Evolutionary conservation across 2,329 filamentous ascomycete genomes (phyloP), one percentile per base, ranked within the genome.

Genomic region (Calycina herbarum): DNA sequence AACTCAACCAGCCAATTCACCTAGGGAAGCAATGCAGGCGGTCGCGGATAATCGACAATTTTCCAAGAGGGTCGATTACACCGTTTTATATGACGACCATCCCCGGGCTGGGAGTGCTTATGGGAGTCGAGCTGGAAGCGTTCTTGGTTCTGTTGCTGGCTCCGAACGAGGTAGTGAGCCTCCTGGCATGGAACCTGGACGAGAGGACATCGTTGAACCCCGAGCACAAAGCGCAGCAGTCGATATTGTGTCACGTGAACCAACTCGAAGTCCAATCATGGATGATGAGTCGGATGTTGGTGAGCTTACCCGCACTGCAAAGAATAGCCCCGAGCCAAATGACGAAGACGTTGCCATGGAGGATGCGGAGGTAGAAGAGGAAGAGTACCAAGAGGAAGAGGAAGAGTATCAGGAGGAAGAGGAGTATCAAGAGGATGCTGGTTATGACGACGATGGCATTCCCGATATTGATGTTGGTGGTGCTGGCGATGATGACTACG

Each of bases 31-130:
- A 15, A 82, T 86, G 67, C 84, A 86, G 64, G 89, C 89, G 70
- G 81, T 91, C 75, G 45, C 33, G 51, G 89, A 90, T 76, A 85
- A 86, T 64, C 82, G 89, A 57, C 85, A 85, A 0, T 90, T 88
- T 78, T 91, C 88, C 68, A 90, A 88, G 77, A 89, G 91, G 73
- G 90, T 93, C 74, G 92, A 93, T 71, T 93, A 92, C 76, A 84
- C 86, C 63, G 85, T 83, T 45, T 84, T 89, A 29, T 88, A 89
- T 67, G 82, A 84, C 45, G 66, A 72, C 58, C 56, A 66, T 8
- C 67, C 63, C 24, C 57, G 70, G 76, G 79, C 70, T 76, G 78
- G 27, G 78, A 80, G 68, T 76, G 40, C 77, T 74, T 80, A 82
- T 0, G 84, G 83, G 0, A 85, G 83, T 29, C 69, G 75, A 64